Evolutionary conservation across 768 basidiomycete species (phyloP).

Genomic region (Cubamyces lactineus): DNA sequence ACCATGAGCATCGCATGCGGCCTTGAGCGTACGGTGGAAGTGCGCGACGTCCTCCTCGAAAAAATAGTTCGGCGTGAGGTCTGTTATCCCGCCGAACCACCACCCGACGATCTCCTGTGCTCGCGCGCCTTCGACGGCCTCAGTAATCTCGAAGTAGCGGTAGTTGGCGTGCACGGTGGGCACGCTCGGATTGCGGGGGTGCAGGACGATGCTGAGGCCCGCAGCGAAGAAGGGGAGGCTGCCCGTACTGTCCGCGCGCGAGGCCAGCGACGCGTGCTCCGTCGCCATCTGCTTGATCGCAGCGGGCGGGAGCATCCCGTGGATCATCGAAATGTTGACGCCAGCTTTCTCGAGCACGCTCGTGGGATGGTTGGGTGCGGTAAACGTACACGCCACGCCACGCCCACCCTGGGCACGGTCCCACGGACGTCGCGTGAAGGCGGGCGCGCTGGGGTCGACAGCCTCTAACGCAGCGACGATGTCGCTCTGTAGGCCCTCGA

Average conservation of each 20-base stretch:
- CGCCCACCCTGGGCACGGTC: constrained; percentile 71
- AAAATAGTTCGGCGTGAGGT: constrained; percentile 93
- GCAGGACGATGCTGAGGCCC: constrained; percentile 90
- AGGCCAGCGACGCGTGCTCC: constrained; percentile 72
- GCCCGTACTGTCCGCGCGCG: constrained; percentile 51
- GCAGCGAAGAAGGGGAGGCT: constrained; percentile 92
- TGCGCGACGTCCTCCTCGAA: constrained; percentile 84
- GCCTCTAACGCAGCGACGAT: constrained; percentile 80
- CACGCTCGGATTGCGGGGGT: constrained; percentile 90
- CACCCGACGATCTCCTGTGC: constrained; percentile 72
- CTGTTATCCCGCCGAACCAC: constrained; percentile 99
- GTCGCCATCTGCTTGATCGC: constrained; percentile 95
- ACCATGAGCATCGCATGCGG: constrained; percentile 76
- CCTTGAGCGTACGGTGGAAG: constrained; percentile 84
- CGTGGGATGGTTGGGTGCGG: constrained; percentile 47
- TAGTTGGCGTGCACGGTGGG: constrained; percentile 97
- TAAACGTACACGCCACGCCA: constrained; percentile 85
- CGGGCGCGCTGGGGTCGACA: constrained; percentile 70
- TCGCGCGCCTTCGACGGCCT: constrained; percentile 33
- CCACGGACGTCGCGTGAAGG: constrained; percentile 87
- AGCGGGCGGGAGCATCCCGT: constrained; percentile 83
- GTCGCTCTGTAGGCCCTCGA: constrained; percentile 72
- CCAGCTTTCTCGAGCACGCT: constrained; percentile 92
- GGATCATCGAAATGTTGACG: constrained; percentile 91
- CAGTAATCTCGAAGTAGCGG: constrained; percentile 93